Percentiles rank a stretch among this genome's conserved stretches.
Conservation (phyloP, 257 asterid species). For the Parsonsia alboflavescens region DNA sequence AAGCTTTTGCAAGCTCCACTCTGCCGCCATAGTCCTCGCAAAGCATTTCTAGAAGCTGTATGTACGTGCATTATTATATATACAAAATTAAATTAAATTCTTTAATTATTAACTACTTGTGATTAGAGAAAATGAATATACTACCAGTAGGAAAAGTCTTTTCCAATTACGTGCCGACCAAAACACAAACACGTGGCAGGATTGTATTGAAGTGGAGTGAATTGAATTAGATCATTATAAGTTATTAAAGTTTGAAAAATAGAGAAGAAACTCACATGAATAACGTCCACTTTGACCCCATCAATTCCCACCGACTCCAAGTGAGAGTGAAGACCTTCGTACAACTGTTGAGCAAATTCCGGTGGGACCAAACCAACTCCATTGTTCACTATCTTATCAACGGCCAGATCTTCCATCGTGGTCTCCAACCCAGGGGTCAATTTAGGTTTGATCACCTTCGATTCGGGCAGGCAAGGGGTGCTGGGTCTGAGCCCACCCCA, state of each 20-base stretch:
- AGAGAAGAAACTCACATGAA: slow-evolving; percentile 60
- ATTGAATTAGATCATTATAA: too few species aligned
- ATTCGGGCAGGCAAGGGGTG: slow-evolving; percentile 50
- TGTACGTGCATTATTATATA: slow-evolving; percentile 9
- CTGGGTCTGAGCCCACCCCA: slow-evolving; percentile 92
- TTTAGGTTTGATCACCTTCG: slow-evolving; percentile 54
- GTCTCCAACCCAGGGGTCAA: slow-evolving; percentile 71
- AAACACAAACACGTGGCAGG: not conserved
- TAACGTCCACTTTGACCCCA: slow-evolving; percentile 93
- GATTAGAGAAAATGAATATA: too few species aligned
- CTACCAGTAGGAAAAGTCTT: too few species aligned
- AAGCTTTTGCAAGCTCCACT: slow-evolving; percentile 82
- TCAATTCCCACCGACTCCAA: slow-evolving; percentile 80
- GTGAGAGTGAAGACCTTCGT: slow-evolving; percentile 86
- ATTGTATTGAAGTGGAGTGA: not conserved
- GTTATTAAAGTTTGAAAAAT: too few species aligned
- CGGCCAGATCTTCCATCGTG: slow-evolving; percentile 94
- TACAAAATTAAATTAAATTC: too few species aligned
- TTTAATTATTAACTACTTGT: too few species aligned
- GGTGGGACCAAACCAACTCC: slow-evolving; percentile 92
- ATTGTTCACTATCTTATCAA: slow-evolving; percentile 83
- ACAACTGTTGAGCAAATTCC: slow-evolving; percentile 47
- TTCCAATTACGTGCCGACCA: too few species aligned
- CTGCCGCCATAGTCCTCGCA: slow-evolving; percentile 88
- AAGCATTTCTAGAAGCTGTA: slow-evolving; percentile 75